Evolutionary conservation across 1,284 basidiomycete genomes (phyloP).

Genomic region (Leucoagaricus sp.): DNA sequence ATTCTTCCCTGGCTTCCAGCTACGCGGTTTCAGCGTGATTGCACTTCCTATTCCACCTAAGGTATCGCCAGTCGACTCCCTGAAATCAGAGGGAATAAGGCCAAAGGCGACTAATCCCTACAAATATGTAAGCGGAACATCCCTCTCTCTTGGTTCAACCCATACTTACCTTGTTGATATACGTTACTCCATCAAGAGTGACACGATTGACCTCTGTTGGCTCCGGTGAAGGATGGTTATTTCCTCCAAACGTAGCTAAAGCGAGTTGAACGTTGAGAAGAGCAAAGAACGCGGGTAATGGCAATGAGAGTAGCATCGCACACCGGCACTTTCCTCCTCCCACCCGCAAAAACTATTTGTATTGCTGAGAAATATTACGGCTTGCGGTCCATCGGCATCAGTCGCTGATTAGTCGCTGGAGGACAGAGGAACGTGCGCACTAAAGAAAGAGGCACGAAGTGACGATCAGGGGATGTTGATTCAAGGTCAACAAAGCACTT

Average conservation of each 20-base stretch:
- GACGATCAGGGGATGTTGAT: too few relatives aligned
- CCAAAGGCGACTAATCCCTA: slow-evolving; percentile 45
- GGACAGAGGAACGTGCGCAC: too few relatives aligned
- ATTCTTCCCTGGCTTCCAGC: slow-evolving; percentile 25
- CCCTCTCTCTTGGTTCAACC: too few relatives aligned
- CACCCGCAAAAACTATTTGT: background rate
- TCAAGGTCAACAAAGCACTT: too few relatives aligned
- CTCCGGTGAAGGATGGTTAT: background rate
- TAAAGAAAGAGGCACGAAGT: too few relatives aligned
- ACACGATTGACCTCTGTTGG: slow-evolving; percentile 4
- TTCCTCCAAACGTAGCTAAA: background rate
- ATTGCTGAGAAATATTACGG: too few relatives aligned
- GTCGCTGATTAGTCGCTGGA: too few relatives aligned
- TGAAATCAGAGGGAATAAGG: slow-evolving; percentile 39
- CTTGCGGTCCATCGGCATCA: too few relatives aligned
- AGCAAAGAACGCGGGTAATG: background rate
- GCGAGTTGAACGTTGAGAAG: background rate
- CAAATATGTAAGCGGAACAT: background rate
- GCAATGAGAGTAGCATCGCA: background rate
- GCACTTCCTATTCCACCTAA: slow-evolving; percentile 44
- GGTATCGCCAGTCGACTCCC: slow-evolving; percentile 42
- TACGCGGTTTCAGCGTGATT: slow-evolving; percentile 37
- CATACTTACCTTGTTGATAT: slow-evolving; percentile 15
- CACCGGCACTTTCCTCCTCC: background rate
- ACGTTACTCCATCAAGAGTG: slow-evolving; percentile 16